Percentiles rank a stretch among this genome's conserved stretches.
Conservation (phyloP, 257 asterid species). For the Capsicum baccatum region DNA sequence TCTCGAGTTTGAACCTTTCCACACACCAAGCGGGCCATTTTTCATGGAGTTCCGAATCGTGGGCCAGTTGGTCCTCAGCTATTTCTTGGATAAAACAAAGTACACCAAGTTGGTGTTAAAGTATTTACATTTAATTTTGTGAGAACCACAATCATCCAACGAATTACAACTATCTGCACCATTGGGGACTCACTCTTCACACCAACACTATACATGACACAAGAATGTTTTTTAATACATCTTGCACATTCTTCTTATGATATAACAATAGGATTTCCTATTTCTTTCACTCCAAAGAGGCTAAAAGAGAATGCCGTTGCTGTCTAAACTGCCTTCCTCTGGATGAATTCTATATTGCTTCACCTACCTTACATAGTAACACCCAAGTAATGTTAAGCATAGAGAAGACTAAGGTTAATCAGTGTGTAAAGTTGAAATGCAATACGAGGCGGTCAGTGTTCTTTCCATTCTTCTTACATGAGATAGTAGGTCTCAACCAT, state of each 20-base stretch:
- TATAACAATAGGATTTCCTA: not conserved
- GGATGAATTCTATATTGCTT: not conserved
- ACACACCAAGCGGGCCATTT: not conserved
- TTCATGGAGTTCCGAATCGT: not conserved
- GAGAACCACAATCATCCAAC: constrained; percentile 9
- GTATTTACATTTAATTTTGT: not conserved
- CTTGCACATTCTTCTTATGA: not conserved
- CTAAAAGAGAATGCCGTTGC: not conserved
- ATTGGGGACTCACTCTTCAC: not conserved
- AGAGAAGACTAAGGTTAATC: not conserved
- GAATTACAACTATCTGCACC: not conserved
- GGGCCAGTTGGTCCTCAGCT: not conserved
- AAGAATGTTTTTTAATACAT: not conserved
- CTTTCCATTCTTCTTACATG: not conserved
- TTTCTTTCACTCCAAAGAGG: constrained; percentile 16
- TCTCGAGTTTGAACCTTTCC: not conserved
- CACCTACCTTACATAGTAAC: not conserved
- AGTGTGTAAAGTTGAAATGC: not conserved
- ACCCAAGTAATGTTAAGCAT: constrained; percentile 2
- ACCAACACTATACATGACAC: not conserved
- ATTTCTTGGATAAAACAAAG: not conserved
- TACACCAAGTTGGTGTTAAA: not conserved
- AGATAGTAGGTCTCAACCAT: not conserved
- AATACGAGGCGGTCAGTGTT: not conserved
- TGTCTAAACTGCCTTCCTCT: not conserved